Evolutionary conservation across 495 filamentous ascomycete genomes (phyloP).

Genomic region (Clohesyomyces aquaticus): DNA sequence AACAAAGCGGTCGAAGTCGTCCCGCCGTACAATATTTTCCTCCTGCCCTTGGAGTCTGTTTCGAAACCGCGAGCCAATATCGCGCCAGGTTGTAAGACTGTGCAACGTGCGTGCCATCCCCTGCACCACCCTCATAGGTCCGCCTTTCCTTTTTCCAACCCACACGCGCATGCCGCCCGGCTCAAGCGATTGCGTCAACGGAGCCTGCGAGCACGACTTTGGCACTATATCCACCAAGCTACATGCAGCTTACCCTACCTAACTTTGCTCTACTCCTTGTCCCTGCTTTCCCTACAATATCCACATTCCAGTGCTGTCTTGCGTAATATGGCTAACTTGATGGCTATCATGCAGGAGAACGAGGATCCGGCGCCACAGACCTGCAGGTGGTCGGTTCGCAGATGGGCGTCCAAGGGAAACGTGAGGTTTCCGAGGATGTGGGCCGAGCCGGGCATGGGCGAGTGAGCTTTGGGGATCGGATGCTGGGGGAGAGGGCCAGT

Average conservation of each 20-base stretch:
- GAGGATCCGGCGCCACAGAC: not conserved
- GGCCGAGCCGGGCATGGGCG: not conserved
- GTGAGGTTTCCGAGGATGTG: not conserved
- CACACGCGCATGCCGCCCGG: too few species aligned
- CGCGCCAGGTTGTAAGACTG: too few species aligned
- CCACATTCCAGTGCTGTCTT: not conserved
- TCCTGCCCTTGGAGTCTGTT: too few species aligned
- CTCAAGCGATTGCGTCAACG: constrained; percentile 22
- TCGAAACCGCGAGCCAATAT: too few species aligned
- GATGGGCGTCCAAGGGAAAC: not conserved
- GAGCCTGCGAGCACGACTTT: constrained; percentile 16
- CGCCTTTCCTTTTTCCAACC: too few species aligned
- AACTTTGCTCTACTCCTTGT: not conserved
- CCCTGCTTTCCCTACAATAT: not conserved
- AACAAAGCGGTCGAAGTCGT: too few species aligned
- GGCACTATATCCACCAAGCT: not conserved
- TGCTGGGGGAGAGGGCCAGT: too few species aligned
- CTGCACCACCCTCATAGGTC: too few species aligned
- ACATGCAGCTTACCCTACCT: not conserved
- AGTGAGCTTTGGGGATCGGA: too few species aligned
- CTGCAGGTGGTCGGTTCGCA: not conserved
- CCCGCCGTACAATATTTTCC: too few species aligned
- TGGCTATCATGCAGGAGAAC: not conserved
- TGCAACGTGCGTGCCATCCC: too few species aligned
- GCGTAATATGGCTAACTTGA: too few species aligned